Evolutionary conservation across 345 rosid species (phyloP).

Genomic region (Rhodamnia rubescens): DNA sequence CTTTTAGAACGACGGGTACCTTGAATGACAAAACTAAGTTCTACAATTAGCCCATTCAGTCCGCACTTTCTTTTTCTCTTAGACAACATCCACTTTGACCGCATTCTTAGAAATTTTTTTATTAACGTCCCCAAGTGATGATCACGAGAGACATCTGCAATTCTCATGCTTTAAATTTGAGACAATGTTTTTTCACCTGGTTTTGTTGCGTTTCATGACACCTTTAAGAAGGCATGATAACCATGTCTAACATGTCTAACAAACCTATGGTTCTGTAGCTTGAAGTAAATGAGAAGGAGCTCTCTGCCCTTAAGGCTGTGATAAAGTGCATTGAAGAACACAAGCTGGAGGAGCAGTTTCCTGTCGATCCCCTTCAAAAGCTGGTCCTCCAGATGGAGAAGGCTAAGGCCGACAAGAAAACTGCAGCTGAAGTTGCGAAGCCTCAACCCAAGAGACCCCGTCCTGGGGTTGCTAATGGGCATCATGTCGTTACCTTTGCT

Average conservation of each 20-base stretch:
- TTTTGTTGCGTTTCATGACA: background rate
- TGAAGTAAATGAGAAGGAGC: constrained; percentile 82
- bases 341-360: constrained; percentile 78
- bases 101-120: background rate
- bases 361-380: constrained; percentile 56
- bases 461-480: constrained; percentile 52
- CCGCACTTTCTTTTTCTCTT: background rate
- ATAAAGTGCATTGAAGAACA: constrained; percentile 96
- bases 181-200: background rate
- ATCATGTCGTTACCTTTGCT: constrained; percentile 29
- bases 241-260: background rate
- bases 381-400: constrained; percentile 77
- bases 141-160: background rate
- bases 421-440: constrained; percentile 71
- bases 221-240: background rate
- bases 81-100: background rate
- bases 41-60: background rate
- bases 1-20: background rate
- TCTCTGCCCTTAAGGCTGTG: constrained; percentile 67
- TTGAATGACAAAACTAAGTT: background rate
- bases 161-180: background rate
- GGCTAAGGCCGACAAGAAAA: constrained; percentile 86
- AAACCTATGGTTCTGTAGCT: constrained; percentile 25
- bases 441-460: constrained; percentile 95
- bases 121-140: background rate